Evolutionary conservation across 805 yeast genomes (phyloP).

Genomic region (Babjeviella inositovora): DNA sequence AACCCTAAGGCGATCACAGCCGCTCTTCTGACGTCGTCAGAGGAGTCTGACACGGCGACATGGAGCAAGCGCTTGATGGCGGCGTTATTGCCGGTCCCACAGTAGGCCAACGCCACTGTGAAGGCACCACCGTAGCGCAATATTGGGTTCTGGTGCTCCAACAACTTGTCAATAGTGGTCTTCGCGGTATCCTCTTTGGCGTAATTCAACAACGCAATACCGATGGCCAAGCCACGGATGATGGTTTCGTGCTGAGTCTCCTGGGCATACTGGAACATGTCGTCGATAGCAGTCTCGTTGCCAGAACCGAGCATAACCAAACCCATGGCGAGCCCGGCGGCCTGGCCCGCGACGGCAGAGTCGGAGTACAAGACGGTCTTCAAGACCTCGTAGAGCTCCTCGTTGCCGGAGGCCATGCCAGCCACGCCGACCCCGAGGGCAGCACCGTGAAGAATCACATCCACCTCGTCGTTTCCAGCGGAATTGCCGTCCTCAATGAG

Average conservation of each 20-base stretch:
- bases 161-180: conserved; percentile 41
- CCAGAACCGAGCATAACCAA: conserved; percentile 90
- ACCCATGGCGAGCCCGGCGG: conserved; percentile 95
- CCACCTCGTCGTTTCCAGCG: conserved; percentile 56
- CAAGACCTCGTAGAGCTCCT: conserved; percentile 62
- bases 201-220: conserved; percentile 73
- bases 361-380: conserved; percentile 77
- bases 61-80: conserved; percentile 82
- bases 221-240: conserved; percentile 83
- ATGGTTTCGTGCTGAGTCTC: conserved; percentile 95
- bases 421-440: conserved; percentile 92
- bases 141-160: conserved; percentile 64
- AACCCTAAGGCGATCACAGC: conserved; percentile 88
- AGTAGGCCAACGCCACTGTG: conserved; percentile 88
- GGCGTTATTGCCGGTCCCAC: conserved; percentile 83
- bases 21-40: conserved; percentile 93
- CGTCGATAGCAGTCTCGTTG: conserved; percentile 45
- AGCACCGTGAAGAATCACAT: conserved; percentile 88
- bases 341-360: conserved; percentile 89
- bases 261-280: conserved; percentile 81
- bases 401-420: conserved; percentile 81
- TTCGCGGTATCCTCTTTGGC: conserved; percentile 80
- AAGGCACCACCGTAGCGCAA: conserved; percentile 94
- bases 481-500: conserved; percentile 48
- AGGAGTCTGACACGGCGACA: conserved; percentile 90